Base-by-base conservation (phyloP, 2,329 filamentous ascomycete species). In the Didymella lethalis region DNA sequence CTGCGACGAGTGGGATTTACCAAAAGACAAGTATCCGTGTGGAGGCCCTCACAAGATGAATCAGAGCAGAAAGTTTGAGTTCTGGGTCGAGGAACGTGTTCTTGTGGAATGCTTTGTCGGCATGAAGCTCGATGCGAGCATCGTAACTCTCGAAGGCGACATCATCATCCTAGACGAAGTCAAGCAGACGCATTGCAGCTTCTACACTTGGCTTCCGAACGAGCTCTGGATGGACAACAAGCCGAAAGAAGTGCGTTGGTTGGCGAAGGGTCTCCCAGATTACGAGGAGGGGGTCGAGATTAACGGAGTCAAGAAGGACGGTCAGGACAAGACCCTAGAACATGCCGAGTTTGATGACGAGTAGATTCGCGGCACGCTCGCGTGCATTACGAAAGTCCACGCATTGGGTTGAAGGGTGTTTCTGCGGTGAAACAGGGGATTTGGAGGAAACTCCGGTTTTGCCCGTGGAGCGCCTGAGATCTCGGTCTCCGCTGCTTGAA, bases 61-160 rank as follows among this genome's bases (percentile, higher is more conserved):
- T 7, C 66, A 75, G 16, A 80, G 84, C 36, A 65, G 57, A 43
- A 81, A 80, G 45, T 77, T 80, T 61, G 72, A 74, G 12, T 88
- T 96, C 64, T 86, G 90, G 69, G 71, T 97, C 3, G 93, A 97
- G 60, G 84, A 86, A 26, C 75, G 82, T 4, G 73, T 86, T 2
- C 76, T 90, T 18, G 60, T 80, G 28, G 79, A 85, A 54, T 85
- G 90, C 69, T 84, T 85, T 58, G 75, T 83, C 0, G 91, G 92
- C 0, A 76, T 83, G 77, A 83, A 80, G 71, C 70, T 83, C 47
- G 68, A 78, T 34, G 79, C 71, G 6, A 65, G 51, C 14, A 61
- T 76, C 18, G 29, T 75, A 28, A 64, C 61, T 2, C 59, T 76
- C 7, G 59, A 65, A 4, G 62, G 63, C 28, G 69, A 67, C 31